phyloP scores from a whole-genome alignment of 371 early-diverging fungal species.

The Funneliformis caledonium region DNA sequence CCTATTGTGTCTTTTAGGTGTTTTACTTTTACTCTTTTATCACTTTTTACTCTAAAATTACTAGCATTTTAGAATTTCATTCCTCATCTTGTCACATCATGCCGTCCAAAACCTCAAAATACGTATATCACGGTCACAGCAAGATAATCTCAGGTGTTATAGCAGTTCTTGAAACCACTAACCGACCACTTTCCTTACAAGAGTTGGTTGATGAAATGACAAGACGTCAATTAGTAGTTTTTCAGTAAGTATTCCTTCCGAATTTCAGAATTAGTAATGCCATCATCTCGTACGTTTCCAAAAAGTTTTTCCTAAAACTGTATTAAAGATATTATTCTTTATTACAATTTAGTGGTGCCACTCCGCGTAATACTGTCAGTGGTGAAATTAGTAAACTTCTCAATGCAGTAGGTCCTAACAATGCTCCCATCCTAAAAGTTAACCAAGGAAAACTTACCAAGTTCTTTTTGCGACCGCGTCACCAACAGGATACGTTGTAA shows the following conservation, averaged over 20 bases:
- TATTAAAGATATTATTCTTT: background rate
- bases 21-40: background rate
- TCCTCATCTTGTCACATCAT: constrained; percentile 29
- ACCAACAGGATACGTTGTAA: constrained; percentile 21
- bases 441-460: constrained; percentile 39
- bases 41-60: background rate
- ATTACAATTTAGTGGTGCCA: constrained; percentile 34
- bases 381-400: constrained; percentile 40
- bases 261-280: background rate
- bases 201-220: constrained; percentile 40
- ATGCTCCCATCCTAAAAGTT: constrained; percentile 38
- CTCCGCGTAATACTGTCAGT: constrained; percentile 38
- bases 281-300: background rate
- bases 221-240: constrained; percentile 35
- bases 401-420: constrained; percentile 36
- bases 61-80: constrained; percentile 14
- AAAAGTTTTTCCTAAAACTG: background rate
- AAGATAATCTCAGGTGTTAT: constrained; percentile 39
- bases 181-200: constrained; percentile 37
- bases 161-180: constrained; percentile 33
- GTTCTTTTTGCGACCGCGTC: constrained; percentile 35
- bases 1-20: background rate
- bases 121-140: constrained; percentile 38
- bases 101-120: constrained; percentile 38
- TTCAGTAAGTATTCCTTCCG: constrained; percentile 35